Percentiles rank a stretch among this genome's conserved stretches.
Conservation (phyloP, 345 rosid species). For the Excoecaria agallocha region DNA sequence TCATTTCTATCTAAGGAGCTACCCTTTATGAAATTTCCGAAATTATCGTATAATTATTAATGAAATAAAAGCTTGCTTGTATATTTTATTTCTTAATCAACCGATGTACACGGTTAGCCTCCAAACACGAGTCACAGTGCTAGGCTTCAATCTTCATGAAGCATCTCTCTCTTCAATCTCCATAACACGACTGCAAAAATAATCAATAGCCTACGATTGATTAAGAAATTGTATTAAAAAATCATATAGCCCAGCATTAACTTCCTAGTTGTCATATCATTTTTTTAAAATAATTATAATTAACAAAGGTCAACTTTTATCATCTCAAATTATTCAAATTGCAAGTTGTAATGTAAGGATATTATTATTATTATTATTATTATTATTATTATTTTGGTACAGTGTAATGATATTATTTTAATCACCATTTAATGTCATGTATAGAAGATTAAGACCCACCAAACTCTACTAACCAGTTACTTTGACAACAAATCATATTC, state of each 20-base stretch:
- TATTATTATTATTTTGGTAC: too few species aligned
- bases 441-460: slow-evolving; percentile 19
- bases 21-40: too few species aligned
- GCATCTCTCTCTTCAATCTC: not conserved
- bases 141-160: not conserved
- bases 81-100: not conserved
- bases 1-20: too few species aligned
- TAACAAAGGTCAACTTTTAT: not conserved
- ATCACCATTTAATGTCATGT: slow-evolving; percentile 5
- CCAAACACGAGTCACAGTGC: not conserved
- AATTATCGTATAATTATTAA: not conserved
- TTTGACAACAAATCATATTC: not conserved
- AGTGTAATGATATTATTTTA: not conserved
- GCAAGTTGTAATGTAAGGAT: slow-evolving; percentile 6
- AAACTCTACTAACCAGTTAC: slow-evolving; percentile 10
- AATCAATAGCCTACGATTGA: not conserved
- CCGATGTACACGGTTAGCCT: not conserved
- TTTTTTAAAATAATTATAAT: not conserved
- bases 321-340: slow-evolving; percentile 6
- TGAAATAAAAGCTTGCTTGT: not conserved
- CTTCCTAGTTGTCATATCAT: not conserved
- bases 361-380: too few species aligned
- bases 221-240: not conserved
- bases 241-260: not conserved
- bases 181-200: not conserved